Percentiles rank a stretch among this genome's conserved stretches.
Conservation (phyloP, 805 yeast genomes). For the Hanseniaspora jakobsenii region DNA sequence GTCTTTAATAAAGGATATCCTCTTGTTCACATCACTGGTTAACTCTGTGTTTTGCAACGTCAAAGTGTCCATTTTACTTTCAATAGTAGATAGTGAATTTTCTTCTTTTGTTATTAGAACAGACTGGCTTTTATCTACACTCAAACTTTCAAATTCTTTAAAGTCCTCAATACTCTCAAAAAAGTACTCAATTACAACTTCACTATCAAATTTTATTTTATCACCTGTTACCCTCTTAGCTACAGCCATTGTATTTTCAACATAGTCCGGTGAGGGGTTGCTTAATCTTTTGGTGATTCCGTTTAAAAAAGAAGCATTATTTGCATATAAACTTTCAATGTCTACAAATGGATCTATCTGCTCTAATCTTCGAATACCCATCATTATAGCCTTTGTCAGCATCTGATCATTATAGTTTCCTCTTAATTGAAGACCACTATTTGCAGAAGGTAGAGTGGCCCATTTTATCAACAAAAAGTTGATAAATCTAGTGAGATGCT, state of each 20-base stretch:
- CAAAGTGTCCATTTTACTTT: neutral
- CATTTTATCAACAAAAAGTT: constrained; percentile 9
- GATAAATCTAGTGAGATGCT: constrained; percentile 1
- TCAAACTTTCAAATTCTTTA: constrained; percentile 4
- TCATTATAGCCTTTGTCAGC: too few relatives aligned
- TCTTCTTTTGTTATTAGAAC: neutral
- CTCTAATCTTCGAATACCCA: constrained; percentile 13
- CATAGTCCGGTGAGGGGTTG: constrained; percentile 19
- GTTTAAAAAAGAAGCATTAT: constrained; percentile 21
- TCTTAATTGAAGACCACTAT: too few relatives aligned
- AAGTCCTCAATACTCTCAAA: constrained; percentile 12
- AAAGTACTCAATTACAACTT: constrained; percentile 21
- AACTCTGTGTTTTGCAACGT: constrained; percentile 25
- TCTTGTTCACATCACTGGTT: constrained; percentile 30
- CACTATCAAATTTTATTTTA: constrained; percentile 24
- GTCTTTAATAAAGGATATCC: constrained; percentile 66
- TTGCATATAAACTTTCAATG: constrained; percentile 16
- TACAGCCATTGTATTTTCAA: constrained; percentile 29
- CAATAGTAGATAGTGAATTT: neutral
- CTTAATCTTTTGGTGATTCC: constrained; percentile 24
- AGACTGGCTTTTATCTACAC: constrained; percentile 13
- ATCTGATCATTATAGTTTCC: too few relatives aligned
- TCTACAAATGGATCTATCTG: constrained; percentile 9
- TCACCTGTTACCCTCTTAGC: constrained; percentile 24
- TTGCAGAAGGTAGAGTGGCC: constrained; percentile 15